A percentile compares a stretch with the other conserved stretches of the same genome.
phyloP scores from a whole-genome alignment of 2,329 filamentous ascomycete genomes.

The Colletotrichum musicola region DNA sequence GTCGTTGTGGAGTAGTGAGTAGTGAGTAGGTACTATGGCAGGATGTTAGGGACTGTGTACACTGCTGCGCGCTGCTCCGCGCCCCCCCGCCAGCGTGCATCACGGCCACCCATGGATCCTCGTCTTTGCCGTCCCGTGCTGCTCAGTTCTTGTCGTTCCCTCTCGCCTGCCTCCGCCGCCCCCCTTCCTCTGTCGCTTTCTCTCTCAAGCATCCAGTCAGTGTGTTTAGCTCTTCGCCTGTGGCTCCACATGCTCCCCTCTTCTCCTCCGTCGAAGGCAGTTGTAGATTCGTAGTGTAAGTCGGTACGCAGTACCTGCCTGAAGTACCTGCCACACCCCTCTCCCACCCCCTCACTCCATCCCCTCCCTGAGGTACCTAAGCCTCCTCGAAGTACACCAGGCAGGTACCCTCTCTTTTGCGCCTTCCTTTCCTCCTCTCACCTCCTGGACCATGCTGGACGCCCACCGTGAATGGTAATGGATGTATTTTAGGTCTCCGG shows the following conservation, averaged over 20 bases:
- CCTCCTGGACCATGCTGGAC: slow-evolving; percentile 19
- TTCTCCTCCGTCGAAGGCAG: neutral
- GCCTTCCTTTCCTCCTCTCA: slow-evolving; percentile 6
- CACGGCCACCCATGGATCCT: slow-evolving; percentile 14
- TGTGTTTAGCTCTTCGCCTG: neutral
- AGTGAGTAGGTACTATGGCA: too few species aligned
- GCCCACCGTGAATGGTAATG: slow-evolving; percentile 8
- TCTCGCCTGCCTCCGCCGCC: neutral
- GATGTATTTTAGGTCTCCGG: neutral
- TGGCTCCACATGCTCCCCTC: slow-evolving; percentile 19
- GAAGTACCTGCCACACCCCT: slow-evolving; percentile 18
- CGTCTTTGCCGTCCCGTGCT: slow-evolving; percentile 14
- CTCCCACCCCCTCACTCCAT: neutral
- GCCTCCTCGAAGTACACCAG: neutral
- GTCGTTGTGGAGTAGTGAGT: neutral
- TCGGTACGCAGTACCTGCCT: neutral
- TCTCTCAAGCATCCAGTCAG: neutral
- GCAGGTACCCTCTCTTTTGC: neutral
- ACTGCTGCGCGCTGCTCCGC: slow-evolving; percentile 10
- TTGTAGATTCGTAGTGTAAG: too few species aligned
- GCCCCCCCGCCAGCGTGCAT: slow-evolving; percentile 29
- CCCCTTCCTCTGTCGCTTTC: neutral
- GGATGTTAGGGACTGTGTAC: neutral
- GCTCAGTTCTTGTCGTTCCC: slow-evolving; percentile 4
- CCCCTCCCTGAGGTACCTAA: slow-evolving; percentile 7